Evolutionary conservation across 192 early-diverging fungal genomes (phyloP).

Genomic region (Podochytrium sp.): DNA sequence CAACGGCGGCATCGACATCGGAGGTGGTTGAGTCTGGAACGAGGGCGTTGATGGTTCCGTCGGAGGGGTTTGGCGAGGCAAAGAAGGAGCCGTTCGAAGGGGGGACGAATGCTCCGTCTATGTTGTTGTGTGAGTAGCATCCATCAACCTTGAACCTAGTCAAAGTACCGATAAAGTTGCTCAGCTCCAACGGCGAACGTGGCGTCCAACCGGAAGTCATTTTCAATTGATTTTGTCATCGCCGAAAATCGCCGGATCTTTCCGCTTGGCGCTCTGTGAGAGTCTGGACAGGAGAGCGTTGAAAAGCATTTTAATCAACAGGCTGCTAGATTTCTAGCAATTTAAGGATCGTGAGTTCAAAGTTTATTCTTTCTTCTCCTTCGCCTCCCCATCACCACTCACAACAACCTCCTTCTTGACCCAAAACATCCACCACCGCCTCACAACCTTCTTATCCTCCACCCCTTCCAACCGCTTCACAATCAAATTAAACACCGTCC

Average conservation of each 20-base stretch:
- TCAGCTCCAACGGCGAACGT: too few species aligned
- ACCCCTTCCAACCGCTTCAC: conserved; percentile 26
- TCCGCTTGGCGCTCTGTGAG: too few species aligned
- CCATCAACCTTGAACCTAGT: too few species aligned
- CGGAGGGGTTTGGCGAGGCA: conserved; percentile 71
- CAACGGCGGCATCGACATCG: conserved; percentile 23
- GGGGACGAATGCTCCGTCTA: conserved; percentile 63
- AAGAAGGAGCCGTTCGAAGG: conserved; percentile 56
- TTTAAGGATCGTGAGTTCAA: too few species aligned
- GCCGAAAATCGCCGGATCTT: too few species aligned
- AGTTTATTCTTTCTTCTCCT: conserved; percentile 10
- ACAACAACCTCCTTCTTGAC: conserved; percentile 4
- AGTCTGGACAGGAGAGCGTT: too few species aligned
- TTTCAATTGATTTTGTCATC: too few species aligned
- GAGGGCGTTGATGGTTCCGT: conserved; percentile 53
- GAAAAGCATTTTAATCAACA: too few species aligned
- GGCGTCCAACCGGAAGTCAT: too few species aligned
- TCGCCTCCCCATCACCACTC: neutral
- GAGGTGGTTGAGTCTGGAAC: conserved; percentile 56
- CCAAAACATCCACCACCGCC: conserved; percentile 32
- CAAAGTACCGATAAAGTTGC: too few species aligned
- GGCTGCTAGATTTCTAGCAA: too few species aligned
- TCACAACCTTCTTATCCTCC: neutral
- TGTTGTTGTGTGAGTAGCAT: too few species aligned
- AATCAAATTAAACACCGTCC: conserved; percentile 85